Evolutionary conservation across 2,329 filamentous ascomycete species (phyloP), one percentile per base, ranked within the genome.

Genomic region (Cordyceps sp.): DNA sequence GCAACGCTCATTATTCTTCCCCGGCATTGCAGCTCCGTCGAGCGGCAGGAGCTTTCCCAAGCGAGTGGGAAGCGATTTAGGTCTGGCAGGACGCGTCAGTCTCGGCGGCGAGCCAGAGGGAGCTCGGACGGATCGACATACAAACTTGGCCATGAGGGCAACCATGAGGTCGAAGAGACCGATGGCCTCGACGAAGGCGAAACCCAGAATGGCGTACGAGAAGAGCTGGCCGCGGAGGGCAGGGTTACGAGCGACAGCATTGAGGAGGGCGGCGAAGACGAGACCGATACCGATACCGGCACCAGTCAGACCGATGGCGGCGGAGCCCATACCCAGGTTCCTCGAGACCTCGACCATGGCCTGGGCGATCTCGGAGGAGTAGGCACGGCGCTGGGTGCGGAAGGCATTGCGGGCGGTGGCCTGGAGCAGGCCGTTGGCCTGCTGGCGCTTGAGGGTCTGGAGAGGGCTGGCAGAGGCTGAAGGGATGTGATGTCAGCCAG

Each of bases 231-330:
- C 83, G 69, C 82, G 79, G 68, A 92, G 81, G 57, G 79, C 80
- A 56, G 83, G 83, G 81, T 93, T 93, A 69, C 83, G 82, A 69
- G 83, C 81, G 61, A 90, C 82, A 67, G 76, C 76, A 64, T 81
- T 77, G 57, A 92, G 72, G 59, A 92, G 81, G 54, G 81, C 77
- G 58, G 79, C 82, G 75, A 92, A 92, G 58, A 92, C 83, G 58
- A 88, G 76, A 72, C 83, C 83, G 65, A 90, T 92, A 82, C 83
- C 83, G 62, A 90, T 83, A 84, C 82, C 80, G 57, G 81, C 79
- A 78, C 79, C 79, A 58, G 79, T 82, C 55, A 92, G 79, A 79
- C 83, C 83, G 57, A 92, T 85, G 68, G 83, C 83, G 55, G 83
- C 83, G 50, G 76, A 69, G 64, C 80, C 80, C 79, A 85, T 85